A percentile compares a stretch with the other conserved stretches of the same genome.
phyloP scores from a whole-genome alignment of 345 rosid species.

The Cardamine resedifolia region DNA sequence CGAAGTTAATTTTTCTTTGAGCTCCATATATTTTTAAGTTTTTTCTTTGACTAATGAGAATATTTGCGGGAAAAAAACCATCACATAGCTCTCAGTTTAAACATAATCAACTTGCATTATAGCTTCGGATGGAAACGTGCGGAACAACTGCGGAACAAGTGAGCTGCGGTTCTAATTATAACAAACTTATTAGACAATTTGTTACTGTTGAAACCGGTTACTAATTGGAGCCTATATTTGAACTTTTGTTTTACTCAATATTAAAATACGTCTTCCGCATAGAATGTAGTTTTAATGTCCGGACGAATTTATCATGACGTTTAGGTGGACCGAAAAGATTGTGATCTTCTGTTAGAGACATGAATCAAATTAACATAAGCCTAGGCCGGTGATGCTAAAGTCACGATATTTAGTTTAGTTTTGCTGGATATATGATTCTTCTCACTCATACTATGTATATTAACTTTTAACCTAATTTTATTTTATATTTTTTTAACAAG shows the following conservation, averaged over 20 bases:
- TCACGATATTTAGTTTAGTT: background rate
- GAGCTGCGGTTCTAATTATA: too few relatives aligned
- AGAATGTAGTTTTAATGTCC: background rate
- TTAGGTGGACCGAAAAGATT: background rate
- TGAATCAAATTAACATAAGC: background rate
- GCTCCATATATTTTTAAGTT: too few relatives aligned
- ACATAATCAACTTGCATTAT: background rate
- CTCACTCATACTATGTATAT: background rate
- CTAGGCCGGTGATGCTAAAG: slow-evolving; percentile 19
- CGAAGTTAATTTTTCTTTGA: too few relatives aligned
- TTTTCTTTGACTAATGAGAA: too few relatives aligned
- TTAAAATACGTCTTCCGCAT: background rate
- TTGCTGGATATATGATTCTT: background rate
- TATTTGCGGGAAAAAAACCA: too few relatives aligned
- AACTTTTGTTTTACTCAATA: background rate
- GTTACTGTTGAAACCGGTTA: too few relatives aligned
- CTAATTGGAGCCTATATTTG: too few relatives aligned
- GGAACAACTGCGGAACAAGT: too few relatives aligned
- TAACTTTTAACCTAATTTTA: slow-evolving; percentile 7
- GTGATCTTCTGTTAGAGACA: slow-evolving; percentile 8
- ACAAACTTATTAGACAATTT: too few relatives aligned
- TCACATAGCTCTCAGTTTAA: background rate
- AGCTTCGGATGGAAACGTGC: too few relatives aligned
- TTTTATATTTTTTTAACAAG: background rate
- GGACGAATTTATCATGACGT: background rate